Conservation (phyloP, 805 yeast species). For the Blastobotrys parvus region DNA sequence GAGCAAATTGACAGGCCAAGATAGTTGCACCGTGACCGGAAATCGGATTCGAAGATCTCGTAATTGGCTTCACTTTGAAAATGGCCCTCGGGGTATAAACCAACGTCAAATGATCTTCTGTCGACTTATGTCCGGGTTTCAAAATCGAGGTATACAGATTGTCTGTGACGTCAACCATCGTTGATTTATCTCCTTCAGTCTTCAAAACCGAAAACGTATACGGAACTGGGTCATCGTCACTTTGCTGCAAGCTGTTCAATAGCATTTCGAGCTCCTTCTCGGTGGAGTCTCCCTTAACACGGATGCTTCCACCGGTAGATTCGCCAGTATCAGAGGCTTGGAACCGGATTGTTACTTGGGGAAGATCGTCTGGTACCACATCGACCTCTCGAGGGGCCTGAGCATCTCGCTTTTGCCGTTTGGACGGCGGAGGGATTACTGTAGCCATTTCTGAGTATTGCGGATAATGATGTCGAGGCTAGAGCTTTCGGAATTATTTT, state of each 20-base stretch:
- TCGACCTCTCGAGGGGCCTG: slow-evolving; percentile 73
- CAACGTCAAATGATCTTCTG: slow-evolving; percentile 88
- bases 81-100: slow-evolving; percentile 93
- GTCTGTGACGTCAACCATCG: slow-evolving; percentile 63
- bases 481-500: background rate
- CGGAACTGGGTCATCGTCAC: slow-evolving; percentile 73
- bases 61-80: slow-evolving; percentile 84
- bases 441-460: slow-evolving; percentile 72
- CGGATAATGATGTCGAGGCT: background rate
- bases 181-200: slow-evolving; percentile 31
- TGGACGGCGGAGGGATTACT: slow-evolving; percentile 85
- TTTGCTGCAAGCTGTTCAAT: slow-evolving; percentile 65
- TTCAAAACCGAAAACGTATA: slow-evolving; percentile 68
- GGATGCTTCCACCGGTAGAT: slow-evolving; percentile 67
- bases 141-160: slow-evolving; percentile 73
- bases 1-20: slow-evolving; percentile 88
- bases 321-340: slow-evolving; percentile 94
- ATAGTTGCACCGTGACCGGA: slow-evolving; percentile 95
- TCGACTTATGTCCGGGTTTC: slow-evolving; percentile 77
- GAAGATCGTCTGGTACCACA: slow-evolving; percentile 66
- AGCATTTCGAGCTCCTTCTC: slow-evolving; percentile 84
- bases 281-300: slow-evolving; percentile 85
- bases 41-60: slow-evolving; percentile 85
- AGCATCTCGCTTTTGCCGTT: slow-evolving; percentile 75
- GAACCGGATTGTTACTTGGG: slow-evolving; percentile 79